Conservation (phyloP, 164 flowering plant genomes). For the Sextonia rubra region DNA sequence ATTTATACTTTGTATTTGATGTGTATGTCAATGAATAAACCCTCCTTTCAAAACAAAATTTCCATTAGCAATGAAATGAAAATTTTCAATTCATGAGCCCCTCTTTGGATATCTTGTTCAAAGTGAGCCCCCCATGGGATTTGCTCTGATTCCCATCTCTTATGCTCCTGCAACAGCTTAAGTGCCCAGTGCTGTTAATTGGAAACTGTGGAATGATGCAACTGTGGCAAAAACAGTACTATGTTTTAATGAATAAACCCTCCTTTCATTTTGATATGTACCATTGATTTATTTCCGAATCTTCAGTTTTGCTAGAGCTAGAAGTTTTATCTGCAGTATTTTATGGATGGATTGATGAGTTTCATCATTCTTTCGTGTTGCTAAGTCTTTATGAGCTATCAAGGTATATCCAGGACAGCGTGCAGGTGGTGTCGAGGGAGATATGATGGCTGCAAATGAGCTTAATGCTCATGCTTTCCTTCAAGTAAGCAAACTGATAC, state of each 20-base stretch:
- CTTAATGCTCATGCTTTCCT: slow-evolving; percentile 71
- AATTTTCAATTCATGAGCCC: too few species aligned
- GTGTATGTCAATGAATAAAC: too few species aligned
- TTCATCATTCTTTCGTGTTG: not conserved
- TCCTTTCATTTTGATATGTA: not conserved
- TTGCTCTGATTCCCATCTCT: too few species aligned
- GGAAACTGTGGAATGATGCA: too few species aligned
- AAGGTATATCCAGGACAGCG: slow-evolving; percentile 94
- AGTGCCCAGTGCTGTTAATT: too few species aligned
- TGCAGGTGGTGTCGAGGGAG: slow-evolving; percentile 81
- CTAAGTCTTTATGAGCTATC: slow-evolving; percentile 1
- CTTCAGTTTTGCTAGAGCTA: not conserved
- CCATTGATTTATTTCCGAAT: not conserved
- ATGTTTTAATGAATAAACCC: not conserved
- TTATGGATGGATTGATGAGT: not conserved
- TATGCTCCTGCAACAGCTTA: too few species aligned
- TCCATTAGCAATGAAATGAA: too few species aligned
- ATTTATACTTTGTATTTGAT: too few species aligned
- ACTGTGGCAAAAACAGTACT: too few species aligned
- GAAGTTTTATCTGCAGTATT: not conserved
- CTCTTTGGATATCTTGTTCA: too few species aligned
- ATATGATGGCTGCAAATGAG: slow-evolving; percentile 98
- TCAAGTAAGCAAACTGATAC: slow-evolving; percentile 46
- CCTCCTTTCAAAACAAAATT: too few species aligned
- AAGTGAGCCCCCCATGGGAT: too few species aligned